Conservation (phyloP, 164 flowering plant genomes). For the Malania oleifera region DNA sequence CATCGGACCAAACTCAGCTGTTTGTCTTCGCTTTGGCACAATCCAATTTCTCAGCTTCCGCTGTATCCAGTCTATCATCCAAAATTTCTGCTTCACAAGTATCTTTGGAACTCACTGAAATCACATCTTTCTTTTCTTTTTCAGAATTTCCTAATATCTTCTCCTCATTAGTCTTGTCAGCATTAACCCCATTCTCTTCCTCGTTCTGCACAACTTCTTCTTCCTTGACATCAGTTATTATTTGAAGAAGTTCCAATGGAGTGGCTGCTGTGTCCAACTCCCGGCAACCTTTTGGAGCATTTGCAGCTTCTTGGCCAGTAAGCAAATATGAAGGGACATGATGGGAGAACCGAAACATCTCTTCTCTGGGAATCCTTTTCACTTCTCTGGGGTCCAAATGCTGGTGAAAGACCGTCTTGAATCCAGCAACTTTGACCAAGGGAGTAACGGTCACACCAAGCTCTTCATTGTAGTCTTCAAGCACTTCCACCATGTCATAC, state of each 20-base stretch:
- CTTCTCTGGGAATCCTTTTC: constrained; percentile 48
- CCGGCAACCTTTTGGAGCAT: constrained; percentile 66
- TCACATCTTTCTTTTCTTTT: constrained; percentile 12
- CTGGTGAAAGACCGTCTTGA: constrained; percentile 61
- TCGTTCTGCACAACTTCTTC: constrained; percentile 28
- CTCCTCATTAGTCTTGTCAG: constrained; percentile 7
- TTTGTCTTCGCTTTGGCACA: constrained; percentile 7
- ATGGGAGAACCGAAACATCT: constrained; percentile 73
- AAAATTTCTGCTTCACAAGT: constrained; percentile 8
- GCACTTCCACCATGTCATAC: constrained; percentile 78
- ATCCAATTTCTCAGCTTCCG: constrained; percentile 2
- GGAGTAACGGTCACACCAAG: constrained; percentile 48
- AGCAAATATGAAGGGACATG: constrained; percentile 67
- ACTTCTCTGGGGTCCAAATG: constrained; percentile 49
- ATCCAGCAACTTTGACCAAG: constrained; percentile 68
- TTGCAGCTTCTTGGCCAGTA: constrained; percentile 57
- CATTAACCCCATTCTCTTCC: constrained; percentile 4
- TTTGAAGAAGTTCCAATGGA: constrained; percentile 61
- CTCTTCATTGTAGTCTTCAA: constrained; percentile 53
- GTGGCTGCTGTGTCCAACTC: constrained; percentile 83
- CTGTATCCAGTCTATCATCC: constrained; percentile 1
- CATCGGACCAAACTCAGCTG: constrained; percentile 10
- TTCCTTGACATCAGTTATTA: constrained; percentile 36
- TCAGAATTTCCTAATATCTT: constrained; percentile 8
- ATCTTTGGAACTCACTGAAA: neutral